Conservation (phyloP, 2,329 filamentous ascomycete species). For the Penicillium griseofulvum region DNA sequence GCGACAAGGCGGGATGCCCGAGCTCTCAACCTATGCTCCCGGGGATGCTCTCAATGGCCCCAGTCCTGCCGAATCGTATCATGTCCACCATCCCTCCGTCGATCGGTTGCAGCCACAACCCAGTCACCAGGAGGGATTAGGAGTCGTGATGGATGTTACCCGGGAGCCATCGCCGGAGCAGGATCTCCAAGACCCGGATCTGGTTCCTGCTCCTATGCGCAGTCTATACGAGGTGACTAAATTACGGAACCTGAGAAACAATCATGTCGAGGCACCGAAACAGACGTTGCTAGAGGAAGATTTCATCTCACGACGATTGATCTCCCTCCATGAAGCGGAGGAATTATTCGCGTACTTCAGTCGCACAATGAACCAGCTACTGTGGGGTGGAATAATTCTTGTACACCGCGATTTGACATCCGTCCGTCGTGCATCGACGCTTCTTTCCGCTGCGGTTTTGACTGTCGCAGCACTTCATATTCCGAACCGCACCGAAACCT, state of each 20-base stretch:
- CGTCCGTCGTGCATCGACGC: slow-evolving; percentile 54
- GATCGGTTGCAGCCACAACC: slow-evolving; percentile 29
- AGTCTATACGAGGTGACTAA: slow-evolving; percentile 56
- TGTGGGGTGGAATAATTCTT: slow-evolving; percentile 54
- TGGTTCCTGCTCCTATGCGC: slow-evolving; percentile 53
- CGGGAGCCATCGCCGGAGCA: slow-evolving; percentile 48
- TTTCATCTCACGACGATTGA: slow-evolving; percentile 50
- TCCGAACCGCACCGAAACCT: slow-evolving; percentile 52
- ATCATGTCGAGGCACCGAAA: slow-evolving; percentile 37
- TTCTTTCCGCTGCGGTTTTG: slow-evolving; percentile 56
- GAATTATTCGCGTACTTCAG: slow-evolving; percentile 53
- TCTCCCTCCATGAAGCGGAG: slow-evolving; percentile 51
- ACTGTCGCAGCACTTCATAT: slow-evolving; percentile 60
- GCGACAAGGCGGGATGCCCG: slow-evolving; percentile 42
- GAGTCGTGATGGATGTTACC: slow-evolving; percentile 43
- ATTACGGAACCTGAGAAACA: slow-evolving; percentile 43
- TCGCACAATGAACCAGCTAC: slow-evolving; percentile 50
- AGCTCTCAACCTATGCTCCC: slow-evolving; percentile 40
- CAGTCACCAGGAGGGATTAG: slow-evolving; percentile 26
- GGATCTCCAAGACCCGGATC: slow-evolving; percentile 40
- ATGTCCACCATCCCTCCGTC: slow-evolving; percentile 26
- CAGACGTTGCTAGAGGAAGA: slow-evolving; percentile 46
- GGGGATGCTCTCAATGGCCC: slow-evolving; percentile 27
- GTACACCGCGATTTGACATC: slow-evolving; percentile 52
- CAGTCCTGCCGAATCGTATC: slow-evolving; percentile 30